A percentile compares a stretch with the other conserved stretches of the same genome.
These are phyloP conservation scores for Articulospora tetracladia DNA, from an alignment of 495 filamentous ascomycete species.

Conservation along the genomic window DNA sequence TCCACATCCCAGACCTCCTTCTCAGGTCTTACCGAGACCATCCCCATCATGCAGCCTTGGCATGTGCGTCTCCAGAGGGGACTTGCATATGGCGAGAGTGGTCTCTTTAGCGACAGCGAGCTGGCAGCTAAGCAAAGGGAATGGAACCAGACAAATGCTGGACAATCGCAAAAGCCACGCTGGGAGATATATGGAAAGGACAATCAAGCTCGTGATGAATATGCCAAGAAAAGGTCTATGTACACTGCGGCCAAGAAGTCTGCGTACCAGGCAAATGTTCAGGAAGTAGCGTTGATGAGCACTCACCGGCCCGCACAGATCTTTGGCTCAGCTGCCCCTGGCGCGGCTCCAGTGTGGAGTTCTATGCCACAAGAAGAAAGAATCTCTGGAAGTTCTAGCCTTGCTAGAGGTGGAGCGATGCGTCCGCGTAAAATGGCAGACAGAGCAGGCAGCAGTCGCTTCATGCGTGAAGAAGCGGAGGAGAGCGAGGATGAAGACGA, in stretches of 20 bases:
- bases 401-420: background rate
- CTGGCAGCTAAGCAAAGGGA: slow-evolving; percentile 12
- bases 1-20: slow-evolving; percentile 67
- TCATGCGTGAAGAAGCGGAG: too few relatives aligned
- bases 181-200: slow-evolving; percentile 30
- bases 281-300: background rate
- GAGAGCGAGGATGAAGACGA: background rate
- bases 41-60: slow-evolving; percentile 59
- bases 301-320: background rate
- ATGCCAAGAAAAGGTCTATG: background rate
- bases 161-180: slow-evolving; percentile 28
- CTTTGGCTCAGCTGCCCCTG: background rate
- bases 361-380: background rate
- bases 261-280: background rate
- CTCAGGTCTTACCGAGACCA: slow-evolving; percentile 52
- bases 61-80: slow-evolving; percentile 43
- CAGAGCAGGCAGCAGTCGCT: background rate
- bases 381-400: background rate
- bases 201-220: background rate
- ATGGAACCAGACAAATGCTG: slow-evolving; percentile 21
- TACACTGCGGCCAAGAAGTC: background rate
- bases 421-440: background rate
- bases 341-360: background rate
- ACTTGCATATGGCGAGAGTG: slow-evolving; percentile 3
- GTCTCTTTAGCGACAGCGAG: slow-evolving; percentile 11